A percentile compares a stretch with the other conserved stretches of the same genome.
These are phyloP conservation scores for Fomitopsis betulina DNA, from an alignment of 1,284 basidiomycete genomes.

Conservation along the genomic window DNA sequence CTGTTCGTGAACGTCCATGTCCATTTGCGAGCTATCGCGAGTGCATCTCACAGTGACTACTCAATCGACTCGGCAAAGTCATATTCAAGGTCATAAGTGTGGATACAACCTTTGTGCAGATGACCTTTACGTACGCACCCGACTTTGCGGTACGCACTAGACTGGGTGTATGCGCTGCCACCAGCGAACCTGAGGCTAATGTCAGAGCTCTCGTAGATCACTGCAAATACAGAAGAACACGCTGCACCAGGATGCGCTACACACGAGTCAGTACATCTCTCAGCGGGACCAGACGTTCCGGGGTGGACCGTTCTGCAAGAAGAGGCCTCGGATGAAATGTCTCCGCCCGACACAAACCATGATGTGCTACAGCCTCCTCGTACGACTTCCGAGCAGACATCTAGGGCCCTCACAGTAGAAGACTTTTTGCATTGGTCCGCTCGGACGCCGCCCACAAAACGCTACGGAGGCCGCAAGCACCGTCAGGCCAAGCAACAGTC, in stretches of 20 bases:
- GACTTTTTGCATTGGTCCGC: constrained; percentile 6
- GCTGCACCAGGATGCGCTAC: background rate
- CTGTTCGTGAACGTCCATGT: too few relatives aligned
- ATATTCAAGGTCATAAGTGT: too few relatives aligned
- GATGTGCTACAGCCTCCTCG: background rate
- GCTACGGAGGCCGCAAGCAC: background rate
- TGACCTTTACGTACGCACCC: constrained; percentile 1
- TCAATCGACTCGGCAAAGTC: too few relatives aligned
- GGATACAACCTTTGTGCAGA: background rate
- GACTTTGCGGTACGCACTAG: constrained; percentile 2
- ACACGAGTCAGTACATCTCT: background rate
- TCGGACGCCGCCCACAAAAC: background rate
- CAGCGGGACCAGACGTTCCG: background rate
- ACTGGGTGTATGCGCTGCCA: background rate
- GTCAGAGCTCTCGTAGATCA: background rate
- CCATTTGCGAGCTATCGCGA: too few relatives aligned
- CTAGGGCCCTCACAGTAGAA: constrained; percentile 1
- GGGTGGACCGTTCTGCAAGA: background rate
- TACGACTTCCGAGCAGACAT: background rate
- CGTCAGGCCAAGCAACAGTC: background rate
- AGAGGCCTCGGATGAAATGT: background rate
- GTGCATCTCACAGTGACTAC: too few relatives aligned
- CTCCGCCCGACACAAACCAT: background rate
- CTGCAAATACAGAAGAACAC: background rate
- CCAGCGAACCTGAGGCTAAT: too few relatives aligned